phyloP scores from a whole-genome alignment of 495 filamentous ascomycete genomes.

The Penicillium soppii region DNA sequence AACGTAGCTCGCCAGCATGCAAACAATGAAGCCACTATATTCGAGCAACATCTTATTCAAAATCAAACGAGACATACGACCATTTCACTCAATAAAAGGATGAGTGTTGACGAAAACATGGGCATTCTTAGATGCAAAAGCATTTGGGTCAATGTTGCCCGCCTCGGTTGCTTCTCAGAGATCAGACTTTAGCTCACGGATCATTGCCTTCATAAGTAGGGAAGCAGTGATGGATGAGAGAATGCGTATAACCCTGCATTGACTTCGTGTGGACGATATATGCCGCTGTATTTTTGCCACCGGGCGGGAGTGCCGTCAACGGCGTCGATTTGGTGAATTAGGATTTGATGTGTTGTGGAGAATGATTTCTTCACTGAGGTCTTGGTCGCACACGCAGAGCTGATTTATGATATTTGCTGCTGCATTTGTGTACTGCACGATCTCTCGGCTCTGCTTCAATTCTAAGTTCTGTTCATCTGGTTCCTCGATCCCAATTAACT shows the following conservation, averaged over 20 bases:
- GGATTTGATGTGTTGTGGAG: slow-evolving; percentile 31
- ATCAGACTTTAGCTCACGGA: slow-evolving; percentile 21
- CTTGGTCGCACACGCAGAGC: slow-evolving; percentile 13
- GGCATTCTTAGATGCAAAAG: slow-evolving; percentile 29
- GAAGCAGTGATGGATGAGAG: slow-evolving; percentile 11
- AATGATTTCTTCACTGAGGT: slow-evolving; percentile 29
- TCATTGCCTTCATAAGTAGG: slow-evolving; percentile 29
- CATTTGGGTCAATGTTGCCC: slow-evolving; percentile 28
- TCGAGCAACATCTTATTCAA: slow-evolving; percentile 31
- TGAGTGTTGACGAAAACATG: slow-evolving; percentile 35
- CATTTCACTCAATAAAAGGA: slow-evolving; percentile 41
- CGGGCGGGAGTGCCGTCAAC: slow-evolving; percentile 13
- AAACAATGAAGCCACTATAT: slow-evolving; percentile 23
- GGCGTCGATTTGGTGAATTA: slow-evolving; percentile 17
- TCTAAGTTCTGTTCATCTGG: neutral
- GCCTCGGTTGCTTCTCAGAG: slow-evolving; percentile 4
- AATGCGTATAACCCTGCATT: slow-evolving; percentile 21
- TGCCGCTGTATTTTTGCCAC: slow-evolving; percentile 23
- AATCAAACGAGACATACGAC: slow-evolving; percentile 34
- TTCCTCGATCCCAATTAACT: neutral
- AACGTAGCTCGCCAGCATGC: too few species aligned
- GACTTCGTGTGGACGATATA: slow-evolving; percentile 23
- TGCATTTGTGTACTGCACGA: slow-evolving; percentile 37
- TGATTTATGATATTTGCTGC: slow-evolving; percentile 21
- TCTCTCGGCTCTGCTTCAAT: slow-evolving; percentile 14